These are phyloP conservation scores for Trichaptum fuscoviolaceum DNA, from an alignment of 768 basidiomycete genomes.

Conservation along the genomic window DNA sequence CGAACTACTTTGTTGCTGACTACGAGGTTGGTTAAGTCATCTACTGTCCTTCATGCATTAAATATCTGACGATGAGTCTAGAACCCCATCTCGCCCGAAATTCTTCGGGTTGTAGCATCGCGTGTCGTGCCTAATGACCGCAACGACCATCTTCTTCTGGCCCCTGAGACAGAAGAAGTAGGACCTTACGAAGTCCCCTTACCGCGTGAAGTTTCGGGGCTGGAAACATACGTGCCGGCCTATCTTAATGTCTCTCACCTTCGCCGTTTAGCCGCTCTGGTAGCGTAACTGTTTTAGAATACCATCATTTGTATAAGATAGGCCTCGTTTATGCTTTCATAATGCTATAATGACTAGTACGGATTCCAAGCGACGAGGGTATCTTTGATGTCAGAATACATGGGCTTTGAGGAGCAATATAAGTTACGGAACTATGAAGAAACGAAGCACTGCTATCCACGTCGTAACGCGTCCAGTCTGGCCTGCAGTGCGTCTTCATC, in stretches of 20 bases:
- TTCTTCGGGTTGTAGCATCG: slow-evolving; percentile 92
- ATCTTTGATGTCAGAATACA: background rate
- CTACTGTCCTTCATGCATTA: background rate
- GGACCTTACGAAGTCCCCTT: slow-evolving; percentile 92
- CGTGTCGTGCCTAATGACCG: slow-evolving; percentile 95
- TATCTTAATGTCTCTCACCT: slow-evolving; percentile 88
- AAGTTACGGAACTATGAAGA: background rate
- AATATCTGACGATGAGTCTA: slow-evolving; percentile 25
- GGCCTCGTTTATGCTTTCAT: background rate
- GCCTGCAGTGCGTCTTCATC: slow-evolving; percentile 96
- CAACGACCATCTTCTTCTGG: slow-evolving; percentile 92
- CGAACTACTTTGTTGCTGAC: slow-evolving; percentile 98
- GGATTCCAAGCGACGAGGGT: background rate
- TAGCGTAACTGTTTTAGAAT: slow-evolving; percentile 44
- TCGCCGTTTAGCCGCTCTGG: slow-evolving; percentile 80
- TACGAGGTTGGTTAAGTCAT: slow-evolving; percentile 67
- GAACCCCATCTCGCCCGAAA: slow-evolving; percentile 97
- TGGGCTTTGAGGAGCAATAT: background rate
- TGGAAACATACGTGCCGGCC: slow-evolving; percentile 95
- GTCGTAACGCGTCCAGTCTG: slow-evolving; percentile 81
- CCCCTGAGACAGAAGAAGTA: slow-evolving; percentile 96
- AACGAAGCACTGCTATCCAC: slow-evolving; percentile 35
- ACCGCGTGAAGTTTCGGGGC: slow-evolving; percentile 88
- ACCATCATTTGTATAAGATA: background rate
- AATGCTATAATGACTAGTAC: background rate